A percentile compares a stretch with the other conserved stretches of the same genome.
phyloP scores from a whole-genome alignment of 179 eudicot genomes.

The Vitellaria paradoxa region DNA sequence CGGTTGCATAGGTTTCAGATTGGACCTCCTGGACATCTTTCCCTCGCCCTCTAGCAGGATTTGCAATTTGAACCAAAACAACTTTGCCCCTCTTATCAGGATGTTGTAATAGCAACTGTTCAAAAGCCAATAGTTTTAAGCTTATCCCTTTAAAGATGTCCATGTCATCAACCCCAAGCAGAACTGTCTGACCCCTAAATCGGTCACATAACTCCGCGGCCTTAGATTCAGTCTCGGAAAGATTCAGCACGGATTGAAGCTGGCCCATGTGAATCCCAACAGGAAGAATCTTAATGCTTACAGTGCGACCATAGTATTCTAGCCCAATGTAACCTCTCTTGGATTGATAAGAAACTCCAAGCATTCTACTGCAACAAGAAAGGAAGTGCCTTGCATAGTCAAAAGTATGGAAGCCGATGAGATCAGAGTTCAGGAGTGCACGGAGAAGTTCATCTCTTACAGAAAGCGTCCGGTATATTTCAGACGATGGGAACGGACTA shows the following conservation, averaged over 20 bases:
- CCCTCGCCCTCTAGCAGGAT: slow-evolving; percentile 90
- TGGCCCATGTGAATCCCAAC: slow-evolving; percentile 95
- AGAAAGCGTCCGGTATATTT: slow-evolving; percentile 77
- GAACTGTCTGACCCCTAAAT: slow-evolving; percentile 53
- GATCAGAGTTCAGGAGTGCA: slow-evolving; percentile 78
- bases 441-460: slow-evolving; percentile 72
- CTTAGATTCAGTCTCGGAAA: slow-evolving; percentile 60
- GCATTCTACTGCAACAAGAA: slow-evolving; percentile 91
- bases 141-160: slow-evolving; percentile 92
- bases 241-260: slow-evolving; percentile 62
- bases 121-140: slow-evolving; percentile 82
- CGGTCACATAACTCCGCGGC: slow-evolving; percentile 54
- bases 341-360: slow-evolving; percentile 83
- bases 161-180: slow-evolving; percentile 96
- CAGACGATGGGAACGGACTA: slow-evolving; percentile 87
- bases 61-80: slow-evolving; percentile 81
- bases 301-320: slow-evolving; percentile 87
- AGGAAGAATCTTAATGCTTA: slow-evolving; percentile 86
- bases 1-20: slow-evolving; percentile 64
- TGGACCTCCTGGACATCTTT: slow-evolving; percentile 78
- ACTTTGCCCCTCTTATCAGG: slow-evolving; percentile 73
- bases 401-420: slow-evolving; percentile 84
- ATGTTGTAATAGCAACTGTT: slow-evolving; percentile 70
- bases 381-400: slow-evolving; percentile 91
- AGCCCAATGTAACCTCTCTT: slow-evolving; percentile 88